A percentile compares a stretch with the other conserved stretches of the same genome.
phyloP scores from a whole-genome alignment of 805 yeast genomes.

The Candida schatavii region DNA sequence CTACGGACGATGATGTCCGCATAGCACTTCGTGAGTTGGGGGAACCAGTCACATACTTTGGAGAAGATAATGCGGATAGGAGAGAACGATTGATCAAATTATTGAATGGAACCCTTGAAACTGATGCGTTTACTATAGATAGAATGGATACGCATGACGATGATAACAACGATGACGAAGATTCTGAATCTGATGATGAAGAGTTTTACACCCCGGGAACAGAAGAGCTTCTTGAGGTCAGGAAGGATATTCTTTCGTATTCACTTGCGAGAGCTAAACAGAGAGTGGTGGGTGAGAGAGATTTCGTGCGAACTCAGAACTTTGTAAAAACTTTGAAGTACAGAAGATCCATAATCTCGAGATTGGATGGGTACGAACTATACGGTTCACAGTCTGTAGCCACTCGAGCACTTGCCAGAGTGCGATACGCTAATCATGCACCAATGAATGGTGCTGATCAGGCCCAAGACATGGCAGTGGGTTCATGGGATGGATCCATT shows the following conservation, averaged over 20 bases:
- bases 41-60: conserved; percentile 55
- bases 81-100: conserved; percentile 55
- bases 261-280: conserved; percentile 48
- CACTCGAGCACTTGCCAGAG: conserved; percentile 64
- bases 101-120: conserved; percentile 21
- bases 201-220: conserved; percentile 86
- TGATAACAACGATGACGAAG: conserved; percentile 26
- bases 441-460: neutral
- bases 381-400: conserved; percentile 71
- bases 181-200: conserved; percentile 58
- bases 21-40: conserved; percentile 44
- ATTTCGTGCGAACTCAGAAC: conserved; percentile 23
- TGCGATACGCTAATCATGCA: conserved; percentile 42
- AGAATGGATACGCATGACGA: conserved; percentile 2
- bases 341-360: conserved; percentile 42
- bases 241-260: conserved; percentile 49
- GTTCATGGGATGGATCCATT: conserved; percentile 82
- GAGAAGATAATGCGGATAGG: conserved; percentile 61
- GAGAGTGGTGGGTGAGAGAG: conserved; percentile 37
- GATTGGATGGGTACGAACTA: conserved; percentile 38
- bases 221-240: conserved; percentile 46
- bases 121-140: conserved; percentile 12
- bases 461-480: conserved; percentile 42
- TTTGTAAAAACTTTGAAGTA: conserved; percentile 41
- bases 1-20: conserved; percentile 64